phyloP scores from a whole-genome alignment of 176 grass and related monocot species.

The Carex scoparia region DNA sequence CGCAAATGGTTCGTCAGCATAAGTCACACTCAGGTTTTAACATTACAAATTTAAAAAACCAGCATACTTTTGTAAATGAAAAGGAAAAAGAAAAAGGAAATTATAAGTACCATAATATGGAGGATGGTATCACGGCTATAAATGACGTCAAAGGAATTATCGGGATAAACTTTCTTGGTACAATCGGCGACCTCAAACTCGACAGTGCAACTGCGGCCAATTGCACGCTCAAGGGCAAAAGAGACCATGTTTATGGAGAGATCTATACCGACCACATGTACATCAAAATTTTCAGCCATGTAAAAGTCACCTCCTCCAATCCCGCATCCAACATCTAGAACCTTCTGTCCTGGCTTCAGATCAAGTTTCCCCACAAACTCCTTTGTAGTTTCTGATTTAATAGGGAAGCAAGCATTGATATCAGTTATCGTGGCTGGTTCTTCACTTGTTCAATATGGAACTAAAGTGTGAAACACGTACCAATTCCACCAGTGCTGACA shows the following conservation, averaged over 20 bases:
- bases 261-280: constrained; percentile 90
- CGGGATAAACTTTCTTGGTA: constrained; percentile 75
- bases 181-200: constrained; percentile 98
- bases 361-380: constrained; percentile 83
- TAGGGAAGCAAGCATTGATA: neutral
- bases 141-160: constrained; percentile 73
- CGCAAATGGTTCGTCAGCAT: neutral
- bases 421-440: neutral
- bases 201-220: constrained; percentile 74
- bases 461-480: constrained; percentile 21
- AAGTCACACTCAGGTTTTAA: neutral
- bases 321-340: constrained; percentile 92
- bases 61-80: neutral
- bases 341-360: constrained; percentile 85
- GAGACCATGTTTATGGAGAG: constrained; percentile 99
- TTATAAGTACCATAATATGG: constrained; percentile 69
- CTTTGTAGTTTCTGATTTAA: constrained; percentile 79
- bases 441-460: neutral
- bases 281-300: constrained; percentile 89
- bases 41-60: neutral
- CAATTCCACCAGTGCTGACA: constrained; percentile 93
- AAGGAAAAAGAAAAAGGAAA: neutral
- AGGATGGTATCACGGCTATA: constrained; percentile 99
- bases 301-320: constrained; percentile 96
- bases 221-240: constrained; percentile 86